Base-by-base conservation (phyloP, 345 rosid species). In the Gossypium bickii region DNA sequence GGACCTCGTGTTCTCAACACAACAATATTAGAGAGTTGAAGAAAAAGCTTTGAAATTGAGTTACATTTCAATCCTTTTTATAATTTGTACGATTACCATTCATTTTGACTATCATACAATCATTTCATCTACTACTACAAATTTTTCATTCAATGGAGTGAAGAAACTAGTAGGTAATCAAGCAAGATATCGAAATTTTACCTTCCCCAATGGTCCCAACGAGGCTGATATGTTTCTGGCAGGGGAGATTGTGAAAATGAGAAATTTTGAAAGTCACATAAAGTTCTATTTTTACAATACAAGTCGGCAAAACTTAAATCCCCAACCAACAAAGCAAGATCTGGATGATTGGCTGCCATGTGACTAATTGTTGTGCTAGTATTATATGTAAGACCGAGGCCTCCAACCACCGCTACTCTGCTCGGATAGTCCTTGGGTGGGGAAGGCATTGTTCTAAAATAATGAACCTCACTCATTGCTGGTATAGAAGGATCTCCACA, bases 161-260 rank as follows among this genome's bases (percentile, higher is more conserved):
- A 68, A 68, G 44, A 27, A 49, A 49, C 53, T 15, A 24, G 20
- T 9, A 27, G 58, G 24, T 51, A 25, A 69, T 25, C 43, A 27
- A 41, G 16, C 16, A 71, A 18, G 55, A 17, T 62, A 22, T 25
- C 12, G 59, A 6, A 49, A 47, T 17, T 78, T 78, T 15, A 91
- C 98, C 98, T 94, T 83, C 98, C 98, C 98, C 97, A 92, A 68
- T 83, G 86, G 77, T 92, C 99, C 99, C 99, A 94, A 15, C 97
- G 94, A 83, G 99, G 99, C 84, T 94, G 99, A 81, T 89, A 93
- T 2, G 86, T 85, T 79, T 89, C 90, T 12, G 78, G 85, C 12
- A 81, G 78, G 1, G 89, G 82, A 75, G 78, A 75, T 47, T 67
- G 73, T 11, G 76, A 47, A 79, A 71, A 79, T 0, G 85, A 59